phyloP scores from a whole-genome alignment of 495 filamentous ascomycete genomes.

The Penicillium angulare region DNA sequence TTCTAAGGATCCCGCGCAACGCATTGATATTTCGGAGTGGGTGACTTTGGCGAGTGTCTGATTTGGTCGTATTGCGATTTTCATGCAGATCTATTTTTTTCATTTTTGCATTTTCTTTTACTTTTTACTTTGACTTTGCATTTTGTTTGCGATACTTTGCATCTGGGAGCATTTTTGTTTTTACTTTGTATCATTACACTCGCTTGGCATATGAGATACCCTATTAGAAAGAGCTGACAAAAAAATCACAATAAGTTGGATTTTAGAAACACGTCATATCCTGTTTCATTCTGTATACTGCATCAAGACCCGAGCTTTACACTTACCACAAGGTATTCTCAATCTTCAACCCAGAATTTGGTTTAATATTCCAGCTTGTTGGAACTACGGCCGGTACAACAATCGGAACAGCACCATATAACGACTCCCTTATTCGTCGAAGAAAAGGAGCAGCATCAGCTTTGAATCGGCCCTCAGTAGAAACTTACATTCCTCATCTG shows the following conservation, averaged over 20 bases:
- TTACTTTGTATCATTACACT: conserved; percentile 4
- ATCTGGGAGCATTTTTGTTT: conserved; percentile 13
- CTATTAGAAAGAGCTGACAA: conserved; percentile 15
- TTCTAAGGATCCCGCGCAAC: conserved; percentile 38
- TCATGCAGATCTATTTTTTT: not conserved
- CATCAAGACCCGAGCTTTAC: not conserved
- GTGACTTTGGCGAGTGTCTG: conserved; percentile 13
- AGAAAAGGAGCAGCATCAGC: not conserved
- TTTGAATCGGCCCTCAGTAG: not conserved
- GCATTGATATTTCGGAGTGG: conserved; percentile 39
- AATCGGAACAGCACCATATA: not conserved
- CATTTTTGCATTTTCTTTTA: not conserved
- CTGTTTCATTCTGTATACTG: no score
- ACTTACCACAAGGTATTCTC: not conserved
- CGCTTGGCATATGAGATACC: conserved; percentile 14
- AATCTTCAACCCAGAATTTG: not conserved
- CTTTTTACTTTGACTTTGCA: not conserved
- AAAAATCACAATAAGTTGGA: no score
- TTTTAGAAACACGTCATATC: no score
- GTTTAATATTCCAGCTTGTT: not conserved
- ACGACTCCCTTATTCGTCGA: not conserved
- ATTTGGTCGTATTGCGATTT: conserved; percentile 5
- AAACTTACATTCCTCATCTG: not conserved
- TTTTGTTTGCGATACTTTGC: not conserved
- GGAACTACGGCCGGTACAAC: not conserved